Base-by-base conservation (phyloP, 768 basidiomycete genomes). In the Stropharia rugosoannulata region DNA sequence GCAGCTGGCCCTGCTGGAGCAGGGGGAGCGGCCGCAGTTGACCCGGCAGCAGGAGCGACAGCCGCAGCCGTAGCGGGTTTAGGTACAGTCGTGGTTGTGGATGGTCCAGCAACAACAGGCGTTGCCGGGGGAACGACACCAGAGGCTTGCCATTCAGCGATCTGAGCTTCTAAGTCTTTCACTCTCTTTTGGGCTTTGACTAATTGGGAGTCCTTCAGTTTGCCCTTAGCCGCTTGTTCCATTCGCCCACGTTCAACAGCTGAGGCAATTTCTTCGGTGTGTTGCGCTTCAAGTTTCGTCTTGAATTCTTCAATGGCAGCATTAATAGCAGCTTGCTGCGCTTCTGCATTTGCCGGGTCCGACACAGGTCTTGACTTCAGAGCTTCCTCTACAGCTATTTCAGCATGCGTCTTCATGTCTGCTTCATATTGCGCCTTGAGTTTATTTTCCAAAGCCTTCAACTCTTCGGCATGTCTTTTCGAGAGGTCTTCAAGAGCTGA, bases 181-280 rank as follows among this genome's bases (percentile, higher is more conserved):
- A 90, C 72, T 54, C 77, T 80, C 54, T 71, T 73, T 64, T 89
- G 83, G 9, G 81, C 74, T 49, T 75, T 80, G 29, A 84, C 75
- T n/a, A 91, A 72, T 60, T 87, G 87, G 1, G 74, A 72, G 60
- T 93, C 90, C 70, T 90, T 91, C 41, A 92, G 60, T 66, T 86
- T 89, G 35, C 71, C 66, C 71, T 87, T 88, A 19, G 82, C 74
- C 1, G 63, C 73, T 49, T 79, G 75, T 59, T 92, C 90, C 73
- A 80, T 74, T 45, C 89, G 76, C 2, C 90, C 90, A 2, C 81
- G 74, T 48, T 92, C 90, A 6, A 87, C 76, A 1, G 90, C 90
- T 5, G 80, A 74, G 2, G 76, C 76, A 35, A 90, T 80, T 49
- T 87, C 87, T 19, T 81, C 75, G 5, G 75, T 72, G 19, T 82